Evolutionary conservation across 1,284 basidiomycete genomes (phyloP).

Genomic region (Ganoderma leucocontextum): DNA sequence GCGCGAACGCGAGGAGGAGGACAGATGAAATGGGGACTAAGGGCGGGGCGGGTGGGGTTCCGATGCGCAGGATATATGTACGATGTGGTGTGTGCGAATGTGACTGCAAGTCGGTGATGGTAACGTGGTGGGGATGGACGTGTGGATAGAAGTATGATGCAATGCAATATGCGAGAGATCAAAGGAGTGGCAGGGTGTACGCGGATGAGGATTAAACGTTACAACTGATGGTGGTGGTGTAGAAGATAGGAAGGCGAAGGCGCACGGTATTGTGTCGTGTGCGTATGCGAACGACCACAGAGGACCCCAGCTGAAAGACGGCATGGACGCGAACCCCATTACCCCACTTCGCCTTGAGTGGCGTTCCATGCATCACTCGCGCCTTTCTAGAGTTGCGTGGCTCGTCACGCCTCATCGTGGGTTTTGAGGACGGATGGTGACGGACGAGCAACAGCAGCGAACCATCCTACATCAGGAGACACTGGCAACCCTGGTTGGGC

Average conservation of each 20-base stretch:
- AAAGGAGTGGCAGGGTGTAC: conserved; percentile 36
- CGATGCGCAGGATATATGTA: conserved; percentile 26
- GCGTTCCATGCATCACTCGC: not conserved
- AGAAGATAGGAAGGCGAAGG: conserved; percentile 15
- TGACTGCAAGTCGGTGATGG: conserved; percentile 17
- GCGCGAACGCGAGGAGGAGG: conserved; percentile 1
- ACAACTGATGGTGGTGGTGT: conserved; percentile 19
- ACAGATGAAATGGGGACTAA: not conserved
- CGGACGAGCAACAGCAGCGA: conserved; percentile 4
- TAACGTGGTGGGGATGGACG: conserved; percentile 4
- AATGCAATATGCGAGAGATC: conserved; percentile 12
- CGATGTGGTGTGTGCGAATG: conserved; percentile 18
- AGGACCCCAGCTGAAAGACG: conserved; percentile 12
- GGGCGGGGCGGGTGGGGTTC: conserved; percentile 14
- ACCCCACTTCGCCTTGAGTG: conserved; percentile 22
- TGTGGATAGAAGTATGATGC: conserved; percentile 23
- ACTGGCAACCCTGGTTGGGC: conserved; percentile 65
- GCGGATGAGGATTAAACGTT: conserved; percentile 29
- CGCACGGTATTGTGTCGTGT: conserved; percentile 2
- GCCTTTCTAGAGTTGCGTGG: conserved; percentile 9
- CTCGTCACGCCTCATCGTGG: conserved; percentile 2
- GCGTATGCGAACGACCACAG: conserved; percentile 3
- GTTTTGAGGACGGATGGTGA: conserved; percentile 10
- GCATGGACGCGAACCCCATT: conserved; percentile 35
- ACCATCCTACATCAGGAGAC: conserved; percentile 37